Evolutionary conservation across 805 yeast genomes (phyloP).

Genomic region (Starmera caribaea): DNA sequence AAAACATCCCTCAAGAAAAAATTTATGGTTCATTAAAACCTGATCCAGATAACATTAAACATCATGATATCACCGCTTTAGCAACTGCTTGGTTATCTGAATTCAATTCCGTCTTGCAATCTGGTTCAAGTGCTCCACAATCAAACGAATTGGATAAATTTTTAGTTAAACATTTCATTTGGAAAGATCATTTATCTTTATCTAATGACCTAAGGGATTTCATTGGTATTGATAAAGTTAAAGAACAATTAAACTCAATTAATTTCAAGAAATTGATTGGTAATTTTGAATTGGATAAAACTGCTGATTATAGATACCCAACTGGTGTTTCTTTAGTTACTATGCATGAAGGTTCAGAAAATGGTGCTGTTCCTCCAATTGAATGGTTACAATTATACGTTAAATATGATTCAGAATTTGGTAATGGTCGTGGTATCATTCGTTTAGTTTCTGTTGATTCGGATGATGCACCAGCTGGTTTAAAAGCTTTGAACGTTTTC

Average conservation of each 20-base stretch:
- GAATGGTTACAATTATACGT: slow-evolving; percentile 27
- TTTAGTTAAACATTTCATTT: slow-evolving; percentile 20
- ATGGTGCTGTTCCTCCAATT: slow-evolving; percentile 18
- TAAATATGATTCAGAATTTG: slow-evolving; percentile 22
- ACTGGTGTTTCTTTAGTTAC: slow-evolving; percentile 21
- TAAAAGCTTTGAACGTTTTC: slow-evolving; percentile 25
- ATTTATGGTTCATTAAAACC: slow-evolving; percentile 20
- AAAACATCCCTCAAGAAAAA: slow-evolving; percentile 18
- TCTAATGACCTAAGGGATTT: slow-evolving; percentile 24
- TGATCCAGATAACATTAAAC: slow-evolving; percentile 18
- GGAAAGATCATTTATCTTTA: slow-evolving; percentile 30
- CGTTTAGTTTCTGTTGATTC: slow-evolving; percentile 22
- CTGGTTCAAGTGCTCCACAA: slow-evolving; percentile 2
- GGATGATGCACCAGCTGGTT: slow-evolving; percentile 17
- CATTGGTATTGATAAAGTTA: slow-evolving; percentile 22
- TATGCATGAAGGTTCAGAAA: slow-evolving; percentile 18
- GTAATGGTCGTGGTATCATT: slow-evolving; percentile 24
- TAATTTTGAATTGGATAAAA: slow-evolving; percentile 19
- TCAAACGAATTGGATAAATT: slow-evolving; percentile 15
- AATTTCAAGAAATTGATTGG: slow-evolving; percentile 16
- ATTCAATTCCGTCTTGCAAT: slow-evolving; percentile 18
- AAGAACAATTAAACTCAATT: slow-evolving; percentile 7
- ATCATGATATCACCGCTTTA: slow-evolving; percentile 15
- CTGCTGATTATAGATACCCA: slow-evolving; percentile 21
- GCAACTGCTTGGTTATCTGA: slow-evolving; percentile 22